phyloP scores from a whole-genome alignment of 1,139 yeast species.

The Suhomyces terraborum region DNA sequence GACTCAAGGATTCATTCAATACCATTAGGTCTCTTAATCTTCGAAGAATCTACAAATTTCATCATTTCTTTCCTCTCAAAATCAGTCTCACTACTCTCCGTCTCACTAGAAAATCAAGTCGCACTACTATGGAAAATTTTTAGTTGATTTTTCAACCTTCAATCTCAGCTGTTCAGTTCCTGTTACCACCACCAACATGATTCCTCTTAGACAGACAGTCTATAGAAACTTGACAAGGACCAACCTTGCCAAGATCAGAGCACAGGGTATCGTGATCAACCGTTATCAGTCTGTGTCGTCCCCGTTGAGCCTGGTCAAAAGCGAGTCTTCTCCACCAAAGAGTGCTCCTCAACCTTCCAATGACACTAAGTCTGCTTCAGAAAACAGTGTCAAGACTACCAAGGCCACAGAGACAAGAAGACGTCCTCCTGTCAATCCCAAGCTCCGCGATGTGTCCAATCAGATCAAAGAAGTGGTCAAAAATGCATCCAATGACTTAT shows the following conservation, averaged over 20 bases:
- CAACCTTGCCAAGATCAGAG: constrained; percentile 14
- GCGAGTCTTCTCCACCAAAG: background rate
- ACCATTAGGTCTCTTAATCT: too few relatives aligned
- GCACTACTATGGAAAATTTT: constrained; percentile 11
- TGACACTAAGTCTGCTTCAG: background rate
- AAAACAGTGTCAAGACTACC: background rate
- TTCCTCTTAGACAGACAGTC: constrained; percentile 26
- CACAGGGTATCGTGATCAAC: constrained; percentile 12
- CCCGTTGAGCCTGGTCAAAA: background rate
- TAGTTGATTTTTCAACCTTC: constrained; percentile 6
- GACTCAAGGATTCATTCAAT: too few relatives aligned
- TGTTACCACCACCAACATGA: constrained; percentile 20
- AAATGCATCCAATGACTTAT: constrained; percentile 22
- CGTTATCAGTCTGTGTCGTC: constrained; percentile 21
- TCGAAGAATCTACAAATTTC: too few relatives aligned
- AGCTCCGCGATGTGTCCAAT: constrained; percentile 37
- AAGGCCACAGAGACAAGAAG: constrained; percentile 1
- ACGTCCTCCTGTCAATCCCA: constrained; percentile 20
- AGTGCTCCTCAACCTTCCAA: background rate
- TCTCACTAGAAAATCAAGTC: background rate
- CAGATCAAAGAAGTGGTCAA: constrained; percentile 35
- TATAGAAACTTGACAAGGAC: constrained; percentile 22
- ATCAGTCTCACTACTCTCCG: too few relatives aligned
- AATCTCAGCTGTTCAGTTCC: constrained; percentile 3
- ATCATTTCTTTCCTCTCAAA: too few relatives aligned